phyloP scores from a whole-genome alignment of 495 filamentous ascomycete species.

The Stereocaulon alpinum region DNA sequence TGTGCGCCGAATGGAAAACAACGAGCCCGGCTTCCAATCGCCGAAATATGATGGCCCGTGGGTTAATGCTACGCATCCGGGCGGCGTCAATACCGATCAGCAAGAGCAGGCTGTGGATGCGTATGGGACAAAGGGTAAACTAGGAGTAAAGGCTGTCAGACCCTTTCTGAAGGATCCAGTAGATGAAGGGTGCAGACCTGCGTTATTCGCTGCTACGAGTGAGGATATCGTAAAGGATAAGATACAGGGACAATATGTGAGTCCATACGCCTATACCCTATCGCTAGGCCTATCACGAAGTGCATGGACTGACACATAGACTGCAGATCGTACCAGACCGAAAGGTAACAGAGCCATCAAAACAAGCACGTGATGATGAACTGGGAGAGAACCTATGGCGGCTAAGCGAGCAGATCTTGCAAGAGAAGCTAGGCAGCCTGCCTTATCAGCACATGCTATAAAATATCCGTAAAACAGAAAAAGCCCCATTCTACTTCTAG shows the following conservation, averaged over 20 bases:
- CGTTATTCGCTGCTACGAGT: constrained; percentile 40
- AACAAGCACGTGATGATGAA: constrained; percentile 32
- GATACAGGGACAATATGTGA: constrained; percentile 40
- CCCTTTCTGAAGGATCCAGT: constrained; percentile 44
- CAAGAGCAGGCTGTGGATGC: constrained; percentile 43
- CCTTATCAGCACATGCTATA: constrained; percentile 2
- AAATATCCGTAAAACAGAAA: background rate
- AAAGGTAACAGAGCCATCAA: constrained; percentile 33
- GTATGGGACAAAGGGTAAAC: constrained; percentile 36
- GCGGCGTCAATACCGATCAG: constrained; percentile 40
- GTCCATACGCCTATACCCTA: background rate
- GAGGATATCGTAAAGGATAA: constrained; percentile 34
- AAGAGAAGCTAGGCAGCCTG: constrained; percentile 32
- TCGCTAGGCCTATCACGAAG: background rate
- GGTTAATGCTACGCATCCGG: constrained; percentile 41
- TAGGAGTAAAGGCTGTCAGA: constrained; percentile 29
- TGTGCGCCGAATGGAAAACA: constrained; percentile 24
- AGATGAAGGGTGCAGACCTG: constrained; percentile 37
- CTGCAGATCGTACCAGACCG: constrained; percentile 41
- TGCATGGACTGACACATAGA: background rate
- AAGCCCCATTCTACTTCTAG: too few species aligned
- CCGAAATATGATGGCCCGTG: constrained; percentile 26
- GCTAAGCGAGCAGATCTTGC: constrained; percentile 32
- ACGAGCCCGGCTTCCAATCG: constrained; percentile 29
- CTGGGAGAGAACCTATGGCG: constrained; percentile 35